Conservation (phyloP, 2,329 filamentous ascomycete genomes). For the Macroventuria anomochaeta region DNA sequence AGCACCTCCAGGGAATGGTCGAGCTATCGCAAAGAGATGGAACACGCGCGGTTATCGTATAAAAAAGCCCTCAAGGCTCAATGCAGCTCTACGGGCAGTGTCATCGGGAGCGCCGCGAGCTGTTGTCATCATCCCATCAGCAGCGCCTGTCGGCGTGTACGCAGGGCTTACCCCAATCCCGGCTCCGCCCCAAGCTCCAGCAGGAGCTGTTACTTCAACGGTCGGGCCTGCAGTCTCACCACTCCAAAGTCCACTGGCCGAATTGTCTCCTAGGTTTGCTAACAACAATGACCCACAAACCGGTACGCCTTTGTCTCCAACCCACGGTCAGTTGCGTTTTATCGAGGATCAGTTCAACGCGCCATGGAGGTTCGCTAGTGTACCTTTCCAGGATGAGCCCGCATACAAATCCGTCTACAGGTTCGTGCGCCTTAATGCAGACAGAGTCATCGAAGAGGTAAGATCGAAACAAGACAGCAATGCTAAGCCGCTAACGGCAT, state of each 20-base stretch:
- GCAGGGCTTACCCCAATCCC: too few relatives aligned
- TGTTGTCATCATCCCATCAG: too few relatives aligned
- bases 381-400: background rate
- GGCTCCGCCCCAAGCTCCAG: background rate
- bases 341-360: background rate
- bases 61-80: too few relatives aligned
- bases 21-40: too few relatives aligned
- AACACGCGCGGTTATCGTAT: too few relatives aligned
- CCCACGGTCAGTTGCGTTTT: background rate
- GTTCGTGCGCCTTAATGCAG: background rate
- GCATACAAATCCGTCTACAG: background rate
- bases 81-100: too few relatives aligned
- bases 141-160: too few relatives aligned
- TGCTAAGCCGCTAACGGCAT: background rate
- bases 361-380: constrained; percentile 1
- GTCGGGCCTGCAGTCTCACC: background rate
- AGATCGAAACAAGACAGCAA: background rate
- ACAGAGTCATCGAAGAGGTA: background rate
- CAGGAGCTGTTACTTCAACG: background rate
- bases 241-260: background rate
- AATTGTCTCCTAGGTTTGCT: constrained; percentile 3
- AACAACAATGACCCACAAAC: background rate
- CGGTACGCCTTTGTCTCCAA: background rate
- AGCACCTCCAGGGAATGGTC: too few relatives aligned
- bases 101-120: too few relatives aligned